These are phyloP conservation scores for Ascomycota sp. DNA, from an alignment of 2,329 filamentous ascomycete genomes.

Conservation along the genomic window DNA sequence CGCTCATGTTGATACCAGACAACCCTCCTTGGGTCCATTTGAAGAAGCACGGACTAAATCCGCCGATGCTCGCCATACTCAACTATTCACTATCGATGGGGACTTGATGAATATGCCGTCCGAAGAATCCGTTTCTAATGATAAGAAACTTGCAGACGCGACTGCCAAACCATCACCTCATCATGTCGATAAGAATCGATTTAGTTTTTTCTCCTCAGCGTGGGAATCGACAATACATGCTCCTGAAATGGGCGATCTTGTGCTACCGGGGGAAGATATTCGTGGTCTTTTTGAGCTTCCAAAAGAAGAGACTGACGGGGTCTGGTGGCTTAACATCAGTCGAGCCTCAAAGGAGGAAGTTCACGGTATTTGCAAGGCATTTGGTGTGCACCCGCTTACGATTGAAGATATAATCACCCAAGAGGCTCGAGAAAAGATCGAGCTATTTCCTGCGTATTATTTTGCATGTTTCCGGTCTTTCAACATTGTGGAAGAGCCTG, in stretches of 20 bases:
- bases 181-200: slow-evolving; percentile 50
- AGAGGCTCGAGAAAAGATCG: slow-evolving; percentile 94
- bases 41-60: slow-evolving; percentile 12
- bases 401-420: slow-evolving; percentile 92
- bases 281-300: slow-evolving; percentile 62
- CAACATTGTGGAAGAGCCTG: slow-evolving; percentile 55
- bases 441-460: slow-evolving; percentile 93
- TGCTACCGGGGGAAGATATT: slow-evolving; percentile 77
- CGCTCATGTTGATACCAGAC: slow-evolving; percentile 27
- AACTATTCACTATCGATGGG: slow-evolving; percentile 30
- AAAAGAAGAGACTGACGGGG: slow-evolving; percentile 47
- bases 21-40: slow-evolving; percentile 16
- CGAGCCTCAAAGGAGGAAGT: slow-evolving; percentile 80
- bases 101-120: slow-evolving; percentile 35
- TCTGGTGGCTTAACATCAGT: slow-evolving; percentile 98
- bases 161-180: slow-evolving; percentile 17
- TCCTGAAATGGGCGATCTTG: slow-evolving; percentile 66
- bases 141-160: slow-evolving; percentile 22
- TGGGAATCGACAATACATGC: slow-evolving; percentile 88
- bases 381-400: slow-evolving; percentile 86
- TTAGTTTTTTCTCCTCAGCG: slow-evolving; percentile 93
- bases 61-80: slow-evolving; percentile 9
- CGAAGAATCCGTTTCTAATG: slow-evolving; percentile 19
- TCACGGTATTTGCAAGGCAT: slow-evolving; percentile 73
- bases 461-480: slow-evolving; percentile 96